Base-by-base conservation (phyloP, 129 eudicot species). In the Chrysanthemum seticuspe region DNA sequence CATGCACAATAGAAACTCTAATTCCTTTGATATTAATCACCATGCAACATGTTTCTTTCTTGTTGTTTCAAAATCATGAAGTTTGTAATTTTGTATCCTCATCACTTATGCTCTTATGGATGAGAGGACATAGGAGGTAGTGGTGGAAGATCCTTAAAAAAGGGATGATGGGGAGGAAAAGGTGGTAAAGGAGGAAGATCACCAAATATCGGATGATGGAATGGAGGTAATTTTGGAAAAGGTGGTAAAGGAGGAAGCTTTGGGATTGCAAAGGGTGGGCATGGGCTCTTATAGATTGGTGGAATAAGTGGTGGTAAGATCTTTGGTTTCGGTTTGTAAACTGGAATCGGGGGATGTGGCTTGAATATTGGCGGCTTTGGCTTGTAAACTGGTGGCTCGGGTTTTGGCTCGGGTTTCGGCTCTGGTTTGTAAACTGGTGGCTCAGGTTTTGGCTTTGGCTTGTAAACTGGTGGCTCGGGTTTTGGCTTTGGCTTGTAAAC, bases 131-230 rank as follows among this genome's bases (percentile, higher is more conserved):
- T 68, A 44, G 84, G 87, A 54, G 88, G 85, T 45, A 72, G 67
- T 10, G 82, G 82, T 31, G 84, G 80, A 27, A 76, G 49, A 66
- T 76, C 57, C 19, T 74, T 67, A 52, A 59, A 44, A 60, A 79
- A 80, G 72, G 71, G 85, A 73, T 82, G 86, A 74, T 79, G 81
- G 67, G 81, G 80, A 47, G 81, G 84, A 70, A 76, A 14, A 67
- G 74, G 57, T 57, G 73, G 73, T 21, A 69, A 62, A 4, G 74
- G 80, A 8, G 80, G 80, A 21, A 54, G 47, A 40, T 40, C 10
- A 7, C 47, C 47, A 40, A 40, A 6, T 1, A 40, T 40, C 10
- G 47, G 71, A 5, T 72, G 72, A 16, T 75, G 75, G 55, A 63
- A 61, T 63, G 83, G 65, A 60, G 81, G 44, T 48, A 71, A 66